Conservation (phyloP, 805 yeast species). For the Priceomyces medius region DNA sequence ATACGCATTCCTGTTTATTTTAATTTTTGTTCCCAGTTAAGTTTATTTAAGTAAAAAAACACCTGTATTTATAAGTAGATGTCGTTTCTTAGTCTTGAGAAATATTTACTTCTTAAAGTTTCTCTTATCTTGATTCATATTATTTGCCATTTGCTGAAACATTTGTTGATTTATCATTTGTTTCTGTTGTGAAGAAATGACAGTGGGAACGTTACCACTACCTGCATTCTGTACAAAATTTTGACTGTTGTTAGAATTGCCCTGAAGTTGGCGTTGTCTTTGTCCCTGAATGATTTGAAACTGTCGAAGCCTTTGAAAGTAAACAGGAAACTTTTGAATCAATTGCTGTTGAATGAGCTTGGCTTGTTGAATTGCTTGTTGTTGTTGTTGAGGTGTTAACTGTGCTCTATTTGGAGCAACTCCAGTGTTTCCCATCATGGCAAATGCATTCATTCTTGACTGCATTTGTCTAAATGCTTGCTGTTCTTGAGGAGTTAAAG, state of each 20-base stretch:
- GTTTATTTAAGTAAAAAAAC: too few species aligned
- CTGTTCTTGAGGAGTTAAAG: conserved; percentile 42
- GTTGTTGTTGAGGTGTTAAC: conserved; percentile 44
- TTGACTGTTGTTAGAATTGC: background rate
- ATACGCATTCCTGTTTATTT: too few species aligned
- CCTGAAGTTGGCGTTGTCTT: conserved; percentile 13
- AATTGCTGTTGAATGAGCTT: conserved; percentile 37
- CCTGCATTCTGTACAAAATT: background rate
- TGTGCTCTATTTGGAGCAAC: conserved; percentile 42
- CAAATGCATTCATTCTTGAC: conserved; percentile 37
- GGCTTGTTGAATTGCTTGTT: conserved; percentile 44
- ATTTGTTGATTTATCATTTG: conserved; percentile 20
- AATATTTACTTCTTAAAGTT: conserved; percentile 4
- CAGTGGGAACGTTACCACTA: conserved; percentile 10
- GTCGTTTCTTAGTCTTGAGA: too few species aligned
- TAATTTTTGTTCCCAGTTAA: too few species aligned
- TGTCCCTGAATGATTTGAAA: conserved; percentile 32
- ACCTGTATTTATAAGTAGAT: too few species aligned
- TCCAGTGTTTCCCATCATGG: conserved; percentile 43
- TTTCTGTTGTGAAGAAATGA: conserved; percentile 10
- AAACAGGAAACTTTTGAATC: conserved; percentile 35
- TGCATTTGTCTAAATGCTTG: conserved; percentile 41
- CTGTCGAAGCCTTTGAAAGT: conserved; percentile 38
- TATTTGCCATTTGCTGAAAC: conserved; percentile 13
- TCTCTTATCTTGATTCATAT: conserved; percentile 9